Evolutionary conservation across 2,329 filamentous ascomycete species (phyloP).

Genomic region (Aureobasidium sp.): DNA sequence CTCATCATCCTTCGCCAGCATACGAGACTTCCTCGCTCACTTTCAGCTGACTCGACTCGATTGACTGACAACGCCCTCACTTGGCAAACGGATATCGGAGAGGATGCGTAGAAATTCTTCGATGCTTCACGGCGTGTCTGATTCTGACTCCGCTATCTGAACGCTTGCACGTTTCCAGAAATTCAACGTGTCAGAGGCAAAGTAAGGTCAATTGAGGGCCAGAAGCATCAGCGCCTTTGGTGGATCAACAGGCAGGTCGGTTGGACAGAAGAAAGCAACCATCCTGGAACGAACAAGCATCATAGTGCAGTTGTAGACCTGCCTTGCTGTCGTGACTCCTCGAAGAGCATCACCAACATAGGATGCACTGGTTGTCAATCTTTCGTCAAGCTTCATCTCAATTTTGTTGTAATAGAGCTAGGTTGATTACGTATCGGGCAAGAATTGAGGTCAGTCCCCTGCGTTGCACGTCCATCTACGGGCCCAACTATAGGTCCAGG

Average conservation of each 20-base stretch:
- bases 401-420: too few species aligned
- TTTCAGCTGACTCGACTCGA: neutral
- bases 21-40: neutral
- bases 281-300: neutral
- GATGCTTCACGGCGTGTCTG: neutral
- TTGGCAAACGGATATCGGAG: neutral
- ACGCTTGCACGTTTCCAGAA: neutral
- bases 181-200: neutral
- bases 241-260: neutral
- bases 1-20: neutral
- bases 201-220: neutral
- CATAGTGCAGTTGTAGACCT: neutral
- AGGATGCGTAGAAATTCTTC: neutral
- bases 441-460: too few species aligned
- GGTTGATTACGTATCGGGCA: too few species aligned
- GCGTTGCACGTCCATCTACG: too few species aligned
- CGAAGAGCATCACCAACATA: too few species aligned
- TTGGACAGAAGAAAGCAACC: neutral
- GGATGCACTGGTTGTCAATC: too few species aligned
- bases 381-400: too few species aligned
- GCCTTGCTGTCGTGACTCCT: neutral
- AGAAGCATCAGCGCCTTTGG: neutral
- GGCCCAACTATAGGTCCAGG: too few species aligned
- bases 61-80: neutral
- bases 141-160: neutral